Base-by-base conservation (phyloP, 352 stramenopile genomes). In the Globisporangium orthogonon region DNA sequence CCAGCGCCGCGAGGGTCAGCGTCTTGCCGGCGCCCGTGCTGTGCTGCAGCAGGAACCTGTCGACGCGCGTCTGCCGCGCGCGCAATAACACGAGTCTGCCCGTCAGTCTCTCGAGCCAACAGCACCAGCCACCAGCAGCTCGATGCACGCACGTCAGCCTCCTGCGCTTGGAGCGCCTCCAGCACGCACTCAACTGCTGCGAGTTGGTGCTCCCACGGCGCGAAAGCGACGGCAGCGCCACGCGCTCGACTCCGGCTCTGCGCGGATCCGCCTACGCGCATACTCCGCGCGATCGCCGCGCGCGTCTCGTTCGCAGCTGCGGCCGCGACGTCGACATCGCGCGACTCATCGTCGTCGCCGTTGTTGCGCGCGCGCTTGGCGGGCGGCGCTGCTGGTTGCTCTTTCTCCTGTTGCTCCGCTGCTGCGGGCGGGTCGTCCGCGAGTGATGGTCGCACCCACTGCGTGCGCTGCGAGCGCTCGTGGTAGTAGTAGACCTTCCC, bases 21-120 rank as follows among this genome's bases (percentile, higher is more conserved):
- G 81, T 91, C 63, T 94, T 94, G 62, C 84, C 84, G 31, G 82
- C 80, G 17, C 84, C 84, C 13, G 84, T 94, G 54, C 84, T 92
- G 63, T 94, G 84, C 57, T 94, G 84, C 11, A 94, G 58, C 40
- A 93, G 64, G 43, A 83, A 93, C 7, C 58, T 69, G 66, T 76
- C 66, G 53, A 56, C 46, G 17, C 43, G 56, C 45, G 59, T 28
- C 40, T 54, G 44, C 23, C 18, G 1, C 45, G 3, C 10, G 33
- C 33, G 23, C 23, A 23, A 23, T 23, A 23, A 23, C 23, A 23
- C 23, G 23, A 23, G 23, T 23, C 23, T 23, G 23, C 23, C 23
- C 10, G 33, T 37, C n/a, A 39, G 10, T 10, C 39, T 3, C 23
- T 35, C n/a, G 17, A 35, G 30, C 9, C 1, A 1, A 23, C 55